Evolutionary conservation across 139 green algal genomes (phyloP), one percentile per base, ranked within the genome.

Genomic region (Coelastrella sp.): DNA sequence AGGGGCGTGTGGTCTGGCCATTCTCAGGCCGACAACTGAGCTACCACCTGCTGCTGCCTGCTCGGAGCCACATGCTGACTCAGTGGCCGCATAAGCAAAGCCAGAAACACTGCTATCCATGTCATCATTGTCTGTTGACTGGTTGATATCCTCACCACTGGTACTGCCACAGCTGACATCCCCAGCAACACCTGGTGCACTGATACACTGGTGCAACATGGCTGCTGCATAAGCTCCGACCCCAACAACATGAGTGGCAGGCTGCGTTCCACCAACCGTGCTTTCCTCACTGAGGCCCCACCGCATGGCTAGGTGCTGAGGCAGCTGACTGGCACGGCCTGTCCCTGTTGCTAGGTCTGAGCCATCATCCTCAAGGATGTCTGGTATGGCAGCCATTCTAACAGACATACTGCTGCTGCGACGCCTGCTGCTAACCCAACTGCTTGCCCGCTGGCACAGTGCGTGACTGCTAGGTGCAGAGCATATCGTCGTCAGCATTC

Each of bases 11-110:
- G 41, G 38, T 62, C 35, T 77, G 19, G 9, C 25, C 41, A 64
- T 53, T 21, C 27, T 64, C 17, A 25, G 27, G 75, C 53, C 37
- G 53, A 23, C 11, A 41, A 41, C 27, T 13, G 34, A 60, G 21
- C 25, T 51, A 48, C 30, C 30, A 62, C 73, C 21, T 79, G n/a
- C n/a, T n/a, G 3, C 2, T 13, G 43, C 15, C n/a, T 27, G 2
- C 68, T 51, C n/a, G 2, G 69, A 79, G n/a, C 69, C 41, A 37
- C 69, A 79, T 2, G 69, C 43, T 27, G 69, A 79, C 43, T 79
- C 69, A 0, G n/a, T 79, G 0, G 41, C 7, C 40, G 41, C 6
- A 25, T 11, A 25, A 41, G 41, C 45, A 5, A 19, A 41, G 17
- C 41, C 69, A 30, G 43, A 79, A 2, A 63, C 1, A 37, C 41